These are phyloP conservation scores for Scedosporium minutisporum DNA, from an alignment of 2,329 filamentous ascomycete genomes.

Conservation along the genomic window DNA sequence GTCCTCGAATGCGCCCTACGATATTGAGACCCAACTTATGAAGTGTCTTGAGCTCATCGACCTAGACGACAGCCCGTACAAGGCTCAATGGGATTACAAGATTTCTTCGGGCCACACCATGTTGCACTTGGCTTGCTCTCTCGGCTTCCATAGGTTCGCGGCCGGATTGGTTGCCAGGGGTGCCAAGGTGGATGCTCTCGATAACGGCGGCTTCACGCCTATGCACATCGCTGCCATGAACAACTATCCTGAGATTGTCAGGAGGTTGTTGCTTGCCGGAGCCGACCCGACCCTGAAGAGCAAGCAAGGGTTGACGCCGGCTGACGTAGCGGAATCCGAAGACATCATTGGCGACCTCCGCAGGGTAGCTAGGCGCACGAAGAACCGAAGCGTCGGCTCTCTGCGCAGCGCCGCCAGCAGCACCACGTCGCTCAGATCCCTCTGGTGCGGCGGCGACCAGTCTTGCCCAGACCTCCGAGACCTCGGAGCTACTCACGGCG, in stretches of 20 bases:
- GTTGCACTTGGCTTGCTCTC: conserved; percentile 67
- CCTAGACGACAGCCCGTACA: conserved; percentile 61
- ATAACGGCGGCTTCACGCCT: conserved; percentile 72
- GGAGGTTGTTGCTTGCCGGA: conserved; percentile 62
- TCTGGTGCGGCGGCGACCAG: conserved; percentile 48
- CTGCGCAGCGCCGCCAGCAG: conserved; percentile 56
- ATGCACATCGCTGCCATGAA: conserved; percentile 74
- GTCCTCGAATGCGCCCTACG: conserved; percentile 13
- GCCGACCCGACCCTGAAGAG: conserved; percentile 60
- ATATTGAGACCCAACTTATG: conserved; percentile 60
- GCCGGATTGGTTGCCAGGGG: conserved; percentile 67
- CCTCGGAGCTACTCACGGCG: conserved; percentile 19
- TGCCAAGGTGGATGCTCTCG: conserved; percentile 64
- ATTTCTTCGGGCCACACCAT: conserved; percentile 65
- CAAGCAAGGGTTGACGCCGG: conserved; percentile 58
- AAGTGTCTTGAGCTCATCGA: conserved; percentile 71
- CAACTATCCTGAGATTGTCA: conserved; percentile 65
- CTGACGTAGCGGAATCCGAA: conserved; percentile 59
- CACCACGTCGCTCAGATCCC: conserved; percentile 54
- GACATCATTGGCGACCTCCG: conserved; percentile 55
- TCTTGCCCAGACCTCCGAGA: conserved; percentile 14
- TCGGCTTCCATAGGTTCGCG: conserved; percentile 67
- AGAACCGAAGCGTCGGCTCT: conserved; percentile 57
- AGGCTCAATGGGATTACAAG: conserved; percentile 57
- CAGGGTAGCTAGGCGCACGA: conserved; percentile 49